Percentiles rank a stretch among this genome's conserved stretches.
Conservation (phyloP, 2,329 filamentous ascomycete genomes). For the Plenodomus biglobosus region DNA sequence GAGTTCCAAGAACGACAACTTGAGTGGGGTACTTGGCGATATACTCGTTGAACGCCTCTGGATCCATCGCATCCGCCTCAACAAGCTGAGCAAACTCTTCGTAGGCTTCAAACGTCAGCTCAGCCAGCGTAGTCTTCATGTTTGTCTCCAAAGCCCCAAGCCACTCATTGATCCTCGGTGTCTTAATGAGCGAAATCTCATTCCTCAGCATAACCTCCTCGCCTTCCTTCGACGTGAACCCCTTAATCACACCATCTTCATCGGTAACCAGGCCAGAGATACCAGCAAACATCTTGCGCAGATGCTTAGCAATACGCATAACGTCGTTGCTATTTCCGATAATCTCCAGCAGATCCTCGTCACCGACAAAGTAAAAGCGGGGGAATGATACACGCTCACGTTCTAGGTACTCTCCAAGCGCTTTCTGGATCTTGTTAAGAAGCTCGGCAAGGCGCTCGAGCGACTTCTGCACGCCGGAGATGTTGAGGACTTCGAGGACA, state of each 20-base stretch:
- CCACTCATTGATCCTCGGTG: slow-evolving; percentile 98
- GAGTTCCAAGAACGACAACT: slow-evolving; percentile 90
- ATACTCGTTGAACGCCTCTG: slow-evolving; percentile 72
- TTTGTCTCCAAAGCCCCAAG: slow-evolving; percentile 86
- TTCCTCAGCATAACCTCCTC: slow-evolving; percentile 86
- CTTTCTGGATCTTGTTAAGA: slow-evolving; percentile 98
- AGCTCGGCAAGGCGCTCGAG: slow-evolving; percentile 94
- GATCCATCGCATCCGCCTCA: slow-evolving; percentile 68
- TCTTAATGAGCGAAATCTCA: slow-evolving; percentile 88
- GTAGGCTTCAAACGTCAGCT: slow-evolving; percentile 83
- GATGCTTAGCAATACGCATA: slow-evolving; percentile 92
- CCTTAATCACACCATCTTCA: slow-evolving; percentile 84
- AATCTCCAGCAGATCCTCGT: slow-evolving; percentile 97
- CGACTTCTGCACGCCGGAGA: slow-evolving; percentile 93
- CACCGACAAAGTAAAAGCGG: slow-evolving; percentile 98
- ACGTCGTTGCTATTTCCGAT: slow-evolving; percentile 99
- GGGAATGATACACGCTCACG: slow-evolving; percentile 97
- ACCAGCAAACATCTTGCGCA: slow-evolving; percentile 99
- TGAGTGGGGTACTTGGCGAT: slow-evolving; percentile 86
- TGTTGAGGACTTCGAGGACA: slow-evolving; percentile 92
- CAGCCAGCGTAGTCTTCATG: slow-evolving; percentile 93
- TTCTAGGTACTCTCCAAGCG: slow-evolving; percentile 96
- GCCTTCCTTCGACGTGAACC: slow-evolving; percentile 93
- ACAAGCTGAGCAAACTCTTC: slow-evolving; percentile 81
- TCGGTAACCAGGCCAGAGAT: slow-evolving; percentile 88